Conservation (phyloP, 2,329 filamentous ascomycete species). For the Aspergillus ochraceus region DNA sequence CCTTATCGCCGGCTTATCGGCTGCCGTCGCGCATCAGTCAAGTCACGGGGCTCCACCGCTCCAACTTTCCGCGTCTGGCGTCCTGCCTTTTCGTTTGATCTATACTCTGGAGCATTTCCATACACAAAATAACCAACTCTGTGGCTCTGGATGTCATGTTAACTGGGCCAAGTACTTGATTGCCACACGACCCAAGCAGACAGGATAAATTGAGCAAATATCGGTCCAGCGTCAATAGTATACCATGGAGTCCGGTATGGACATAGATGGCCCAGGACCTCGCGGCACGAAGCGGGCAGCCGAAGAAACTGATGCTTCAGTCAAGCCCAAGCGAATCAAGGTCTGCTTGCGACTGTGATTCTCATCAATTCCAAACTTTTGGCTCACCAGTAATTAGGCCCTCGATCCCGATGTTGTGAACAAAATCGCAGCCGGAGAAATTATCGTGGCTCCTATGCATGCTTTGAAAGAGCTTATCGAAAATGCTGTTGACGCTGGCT, state of each 20-base stretch:
- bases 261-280: constrained; percentile 38
- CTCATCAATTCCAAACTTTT: background rate
- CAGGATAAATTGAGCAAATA: background rate
- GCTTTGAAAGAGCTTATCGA: constrained; percentile 96
- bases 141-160: background rate
- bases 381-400: constrained; percentile 56
- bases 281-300: constrained; percentile 53
- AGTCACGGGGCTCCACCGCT: background rate
- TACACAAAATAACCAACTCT: background rate
- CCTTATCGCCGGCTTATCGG: constrained; percentile 4
- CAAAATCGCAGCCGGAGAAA: constrained; percentile 97
- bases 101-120: background rate
- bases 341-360: constrained; percentile 15
- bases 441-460: constrained; percentile 95
- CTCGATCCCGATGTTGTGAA: constrained; percentile 92
- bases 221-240: background rate
- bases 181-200: background rate
- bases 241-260: constrained; percentile 36
- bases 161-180: background rate
- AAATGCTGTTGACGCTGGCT: constrained; percentile 95
- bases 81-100: background rate
- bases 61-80: background rate
- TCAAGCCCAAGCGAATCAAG: constrained; percentile 52
- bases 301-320: constrained; percentile 40
- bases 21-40: background rate